Conservation (phyloP, 148 eudicot genomes). For the Nepenthes gracilis region DNA sequence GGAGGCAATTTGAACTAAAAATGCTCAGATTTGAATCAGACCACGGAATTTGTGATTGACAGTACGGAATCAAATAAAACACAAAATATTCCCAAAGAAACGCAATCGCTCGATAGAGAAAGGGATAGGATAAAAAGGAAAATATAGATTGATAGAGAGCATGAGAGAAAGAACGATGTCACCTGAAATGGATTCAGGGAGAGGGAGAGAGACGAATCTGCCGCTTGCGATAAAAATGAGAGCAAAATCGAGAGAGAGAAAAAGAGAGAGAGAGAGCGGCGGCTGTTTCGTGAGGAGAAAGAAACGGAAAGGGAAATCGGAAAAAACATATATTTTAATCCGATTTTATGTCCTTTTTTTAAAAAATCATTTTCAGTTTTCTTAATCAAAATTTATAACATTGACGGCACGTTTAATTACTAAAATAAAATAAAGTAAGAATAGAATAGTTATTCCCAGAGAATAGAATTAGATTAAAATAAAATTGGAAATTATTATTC, state of each 20-base stretch:
- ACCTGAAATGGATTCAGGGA: constrained; percentile 13
- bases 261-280: constrained; percentile 9
- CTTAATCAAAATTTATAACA: too few relatives aligned
- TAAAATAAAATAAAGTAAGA: too few relatives aligned
- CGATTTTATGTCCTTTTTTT: too few relatives aligned
- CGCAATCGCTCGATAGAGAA: constrained; percentile 5
- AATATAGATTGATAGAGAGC: background rate
- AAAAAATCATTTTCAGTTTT: too few relatives aligned
- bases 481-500: too few relatives aligned
- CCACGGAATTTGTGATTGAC: background rate
- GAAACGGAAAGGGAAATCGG: background rate
- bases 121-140: too few relatives aligned
- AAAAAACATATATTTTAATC: too few relatives aligned
- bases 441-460: too few relatives aligned
- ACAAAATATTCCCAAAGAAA: background rate
- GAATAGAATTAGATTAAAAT: too few relatives aligned
- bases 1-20: background rate
- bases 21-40: constrained; percentile 1
- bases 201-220: constrained; percentile 1
- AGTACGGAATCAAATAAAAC: background rate
- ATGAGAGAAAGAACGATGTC: constrained; percentile 3
- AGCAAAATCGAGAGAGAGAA: constrained; percentile 7
- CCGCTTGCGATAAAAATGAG: constrained; percentile 1
- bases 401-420: too few relatives aligned
- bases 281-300: background rate